These are phyloP conservation scores for Colletotrichum destructivum DNA, from an alignment of 2,329 filamentous ascomycete genomes.

Conservation along the genomic window DNA sequence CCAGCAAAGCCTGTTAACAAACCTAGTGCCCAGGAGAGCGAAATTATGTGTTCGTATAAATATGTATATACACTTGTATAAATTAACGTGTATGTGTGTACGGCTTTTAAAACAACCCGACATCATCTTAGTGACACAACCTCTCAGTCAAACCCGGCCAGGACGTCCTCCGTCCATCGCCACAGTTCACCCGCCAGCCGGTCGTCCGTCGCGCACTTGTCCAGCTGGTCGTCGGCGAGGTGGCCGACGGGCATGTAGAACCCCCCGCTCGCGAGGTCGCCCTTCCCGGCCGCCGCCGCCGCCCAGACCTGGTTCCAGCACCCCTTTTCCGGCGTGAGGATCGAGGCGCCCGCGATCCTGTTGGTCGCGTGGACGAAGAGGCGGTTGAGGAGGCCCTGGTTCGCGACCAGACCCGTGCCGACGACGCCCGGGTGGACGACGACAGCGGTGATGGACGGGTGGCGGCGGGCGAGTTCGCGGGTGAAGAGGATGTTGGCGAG, in stretches of 20 bases:
- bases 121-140: neutral
- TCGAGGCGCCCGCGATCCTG: slow-evolving; percentile 29
- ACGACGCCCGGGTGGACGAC: slow-evolving; percentile 51
- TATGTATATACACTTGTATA: too few species aligned
- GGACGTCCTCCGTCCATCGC: slow-evolving; percentile 54
- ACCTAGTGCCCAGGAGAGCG: too few species aligned
- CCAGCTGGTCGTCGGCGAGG: slow-evolving; percentile 43
- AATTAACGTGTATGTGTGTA: too few species aligned
- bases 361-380: slow-evolving; percentile 47
- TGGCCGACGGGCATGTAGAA: slow-evolving; percentile 51
- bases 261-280: slow-evolving; percentile 43
- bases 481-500: slow-evolving; percentile 52
- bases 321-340: slow-evolving; percentile 49
- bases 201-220: slow-evolving; percentile 46
- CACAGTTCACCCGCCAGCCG: slow-evolving; percentile 54
- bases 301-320: slow-evolving; percentile 53
- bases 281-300: slow-evolving; percentile 44
- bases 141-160: slow-evolving; percentile 19
- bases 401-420: slow-evolving; percentile 47
- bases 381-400: slow-evolving; percentile 45
- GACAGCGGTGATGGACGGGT: slow-evolving; percentile 48
- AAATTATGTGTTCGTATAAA: too few species aligned
- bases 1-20: too few species aligned
- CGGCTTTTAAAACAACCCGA: too few species aligned
- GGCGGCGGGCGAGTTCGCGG: slow-evolving; percentile 48